Evolutionary conservation across 495 filamentous ascomycete species (phyloP).

Genomic region (Rostrohypoxylon terebratum): DNA sequence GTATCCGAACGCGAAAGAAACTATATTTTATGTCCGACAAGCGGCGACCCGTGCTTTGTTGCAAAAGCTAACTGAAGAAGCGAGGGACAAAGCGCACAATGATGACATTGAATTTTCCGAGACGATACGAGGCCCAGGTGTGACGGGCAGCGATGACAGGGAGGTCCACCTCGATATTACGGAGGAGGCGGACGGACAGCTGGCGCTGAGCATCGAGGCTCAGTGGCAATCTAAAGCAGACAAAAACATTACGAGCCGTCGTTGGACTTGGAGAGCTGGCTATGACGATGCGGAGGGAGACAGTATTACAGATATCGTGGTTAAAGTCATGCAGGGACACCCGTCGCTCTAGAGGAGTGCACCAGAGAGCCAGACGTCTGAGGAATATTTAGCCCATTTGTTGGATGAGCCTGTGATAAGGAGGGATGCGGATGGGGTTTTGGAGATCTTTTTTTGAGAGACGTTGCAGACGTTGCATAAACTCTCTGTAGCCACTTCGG

Average conservation of each 20-base stretch:
- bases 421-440: neutral
- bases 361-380: neutral
- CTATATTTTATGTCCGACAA: constrained; percentile 46
- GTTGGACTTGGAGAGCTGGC: constrained; percentile 33
- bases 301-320: constrained; percentile 1
- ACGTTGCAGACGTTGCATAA: no score
- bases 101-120: constrained; percentile 38
- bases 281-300: constrained; percentile 1
- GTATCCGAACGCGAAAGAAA: constrained; percentile 43
- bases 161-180: constrained; percentile 29
- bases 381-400: neutral
- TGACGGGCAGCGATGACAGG: constrained; percentile 26
- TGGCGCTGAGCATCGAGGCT: constrained; percentile 38
- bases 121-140: constrained; percentile 25
- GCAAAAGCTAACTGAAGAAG: constrained; percentile 23
- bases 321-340: constrained; percentile 12
- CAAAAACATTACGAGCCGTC: neutral
- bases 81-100: constrained; percentile 20
- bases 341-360: neutral
- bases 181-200: constrained; percentile 16
- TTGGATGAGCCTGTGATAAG: neutral
- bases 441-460: neutral
- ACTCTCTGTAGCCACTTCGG: no score
- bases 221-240: constrained; percentile 17
- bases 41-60: constrained; percentile 38